Percentiles rank a stretch among this genome's conserved stretches.
These are phyloP conservation scores for Arachis monticola DNA, from an alignment of 331 rosid genomes.

Conservation along the genomic window DNA sequence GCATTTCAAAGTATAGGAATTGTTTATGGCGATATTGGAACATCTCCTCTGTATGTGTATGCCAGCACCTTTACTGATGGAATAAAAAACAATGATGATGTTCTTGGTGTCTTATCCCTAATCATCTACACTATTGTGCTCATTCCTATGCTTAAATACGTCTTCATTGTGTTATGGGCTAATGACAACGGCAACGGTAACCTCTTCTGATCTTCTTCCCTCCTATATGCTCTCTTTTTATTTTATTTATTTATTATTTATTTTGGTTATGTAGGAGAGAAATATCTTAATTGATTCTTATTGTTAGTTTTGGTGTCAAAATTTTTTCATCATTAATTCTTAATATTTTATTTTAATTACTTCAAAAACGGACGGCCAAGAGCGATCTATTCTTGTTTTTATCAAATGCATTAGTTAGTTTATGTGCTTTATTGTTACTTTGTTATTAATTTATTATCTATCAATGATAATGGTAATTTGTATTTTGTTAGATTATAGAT, in stretches of 20 bases:
- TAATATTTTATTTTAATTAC: background rate
- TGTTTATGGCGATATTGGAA: slow-evolving; percentile 90
- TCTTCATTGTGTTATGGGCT: slow-evolving; percentile 76
- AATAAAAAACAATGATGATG: slow-evolving; percentile 51
- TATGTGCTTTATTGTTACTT: background rate
- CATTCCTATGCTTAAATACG: slow-evolving; percentile 72
- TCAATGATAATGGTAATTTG: background rate
- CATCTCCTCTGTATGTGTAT: slow-evolving; percentile 84
- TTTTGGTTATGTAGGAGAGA: background rate
- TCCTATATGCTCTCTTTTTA: background rate
- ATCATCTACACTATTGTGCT: slow-evolving; percentile 75
- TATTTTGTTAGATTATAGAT: too few relatives aligned
- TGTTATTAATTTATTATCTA: too few relatives aligned
- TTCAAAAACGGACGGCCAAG: background rate
- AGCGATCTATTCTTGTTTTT: slow-evolving; percentile 14
- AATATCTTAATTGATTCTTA: background rate
- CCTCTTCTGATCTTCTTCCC: background rate
- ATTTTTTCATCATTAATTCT: background rate
- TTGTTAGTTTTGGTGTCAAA: background rate
- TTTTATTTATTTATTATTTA: background rate
- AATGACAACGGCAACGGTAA: slow-evolving; percentile 87
- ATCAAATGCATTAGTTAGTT: slow-evolving; percentile 6
- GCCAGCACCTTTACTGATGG: slow-evolving; percentile 51
- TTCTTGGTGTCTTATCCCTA: slow-evolving; percentile 69
- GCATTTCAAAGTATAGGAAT: slow-evolving; percentile 91